A percentile compares a stretch with the other conserved stretches of the same genome.
Conservation (phyloP, 805 yeast species). For the Nakazawaea peltata region DNA sequence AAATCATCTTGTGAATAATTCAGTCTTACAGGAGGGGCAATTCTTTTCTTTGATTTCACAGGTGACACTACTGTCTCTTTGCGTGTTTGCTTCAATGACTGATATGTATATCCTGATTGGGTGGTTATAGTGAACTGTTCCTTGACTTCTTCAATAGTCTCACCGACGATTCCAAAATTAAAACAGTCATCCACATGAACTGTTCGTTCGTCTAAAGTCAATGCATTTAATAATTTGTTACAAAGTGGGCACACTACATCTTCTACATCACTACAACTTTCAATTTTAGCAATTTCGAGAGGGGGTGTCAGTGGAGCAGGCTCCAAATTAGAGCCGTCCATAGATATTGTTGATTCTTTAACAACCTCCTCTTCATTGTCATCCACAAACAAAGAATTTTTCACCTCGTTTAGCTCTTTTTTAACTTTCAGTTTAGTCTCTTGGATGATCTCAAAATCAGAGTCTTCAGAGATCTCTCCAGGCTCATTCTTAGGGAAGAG, state of each 20-base stretch:
- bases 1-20: conserved; percentile 3
- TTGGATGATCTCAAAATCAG: conserved; percentile 5
- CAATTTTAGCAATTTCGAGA: too few species aligned
- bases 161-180: conserved; percentile 12
- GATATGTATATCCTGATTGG: conserved; percentile 14
- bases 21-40: conserved; percentile 2
- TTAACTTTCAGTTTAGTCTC: too few species aligned
- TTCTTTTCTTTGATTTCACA: too few species aligned
- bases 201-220: conserved; percentile 34
- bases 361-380: too few species aligned
- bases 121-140: conserved; percentile 13
- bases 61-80: too few species aligned
- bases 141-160: neutral
- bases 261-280: too few species aligned
- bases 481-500: too few species aligned
- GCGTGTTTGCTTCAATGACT: conserved; percentile 14
- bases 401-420: too few species aligned
- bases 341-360: too few species aligned
- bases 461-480: conserved; percentile 3
- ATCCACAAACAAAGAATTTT: too few species aligned
- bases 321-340: too few species aligned
- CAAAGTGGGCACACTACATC: conserved; percentile 47
- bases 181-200: conserved; percentile 52
- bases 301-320: too few species aligned
- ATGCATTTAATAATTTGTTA: conserved; percentile 24